Evolutionary conservation across 2,329 filamentous ascomycete genomes (phyloP), one percentile per base, ranked within the genome.

Genomic region (Penicillium italicum): DNA sequence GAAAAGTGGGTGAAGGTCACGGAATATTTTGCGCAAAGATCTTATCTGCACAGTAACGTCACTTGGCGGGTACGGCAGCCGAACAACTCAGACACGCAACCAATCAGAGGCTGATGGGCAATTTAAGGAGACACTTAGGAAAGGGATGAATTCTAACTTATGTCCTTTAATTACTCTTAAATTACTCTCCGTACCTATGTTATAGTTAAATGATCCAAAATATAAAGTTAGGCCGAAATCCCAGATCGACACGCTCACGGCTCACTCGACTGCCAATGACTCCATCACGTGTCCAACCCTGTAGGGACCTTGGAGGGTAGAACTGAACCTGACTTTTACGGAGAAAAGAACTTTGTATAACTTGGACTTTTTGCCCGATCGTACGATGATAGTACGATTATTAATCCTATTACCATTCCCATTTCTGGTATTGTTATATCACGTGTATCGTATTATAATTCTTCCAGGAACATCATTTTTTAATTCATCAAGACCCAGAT

Each of bases 11-110:
- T 50, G 37, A 26, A 26, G 6, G 34, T 38, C 8, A 20, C 5
- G 26, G 26, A 44, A 44, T 20, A 30, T 30, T 18, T 43, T 28
- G 43, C 18, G 22, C 22, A 16, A 28, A 40, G 38, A 50, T 50
- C 48, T 44, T 43, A 50, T 50, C 46, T 41, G 48, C 48, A 18
- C 20, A 38, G 48, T 50, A 37, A 50, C 48, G 48, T 50, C 48
- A 50, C 48, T 34, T 11, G 22, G 48, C 48, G 48, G 48, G 48
- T 20, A 30, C 30, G 37, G 28, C 22, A 43, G 28, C 48, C 48
- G 48, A 50, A 26, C 48, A 50, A 22, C 24, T 30, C n/a, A 11
- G 20, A 48, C 12, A n/a, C 5, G 16, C 12, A 20, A 10, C 48
- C 38, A 50, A 50, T 43, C 38, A 43, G 20, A 34, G 18, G 14